phyloP scores from a whole-genome alignment of 2,329 filamentous ascomycete species.

The Trichoderma polysporum region DNA sequence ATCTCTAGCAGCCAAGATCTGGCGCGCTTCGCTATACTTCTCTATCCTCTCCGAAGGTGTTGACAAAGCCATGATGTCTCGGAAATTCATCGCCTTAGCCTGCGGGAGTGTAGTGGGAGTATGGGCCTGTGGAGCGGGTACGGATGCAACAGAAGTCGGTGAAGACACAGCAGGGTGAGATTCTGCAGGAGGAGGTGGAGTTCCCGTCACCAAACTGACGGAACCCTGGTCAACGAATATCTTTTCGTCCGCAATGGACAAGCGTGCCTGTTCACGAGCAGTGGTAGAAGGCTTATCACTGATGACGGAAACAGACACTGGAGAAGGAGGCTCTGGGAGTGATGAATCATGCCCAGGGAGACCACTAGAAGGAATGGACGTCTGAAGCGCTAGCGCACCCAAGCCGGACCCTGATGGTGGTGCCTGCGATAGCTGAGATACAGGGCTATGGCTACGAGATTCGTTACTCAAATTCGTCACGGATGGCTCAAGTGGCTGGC shows the following conservation, averaged over 20 bases:
- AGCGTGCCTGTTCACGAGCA: conserved; percentile 28
- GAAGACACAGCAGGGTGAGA: conserved; percentile 37
- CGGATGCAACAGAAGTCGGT: conserved; percentile 23
- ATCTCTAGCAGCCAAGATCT: conserved; percentile 69
- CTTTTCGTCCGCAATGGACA: conserved; percentile 49
- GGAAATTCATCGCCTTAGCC: conserved; percentile 57
- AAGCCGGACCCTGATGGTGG: conserved; percentile 6
- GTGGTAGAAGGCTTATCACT: conserved; percentile 33
- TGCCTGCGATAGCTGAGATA: conserved; percentile 15
- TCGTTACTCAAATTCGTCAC: conserved; percentile 22
- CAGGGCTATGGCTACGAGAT: conserved; percentile 21
- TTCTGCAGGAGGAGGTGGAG: conserved; percentile 40
- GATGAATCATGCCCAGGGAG: conserved; percentile 26
- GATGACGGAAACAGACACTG: conserved; percentile 38
- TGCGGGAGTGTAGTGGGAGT: conserved; percentile 18
- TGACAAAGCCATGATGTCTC: conserved; percentile 72
- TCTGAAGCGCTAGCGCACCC: conserved; percentile 26
- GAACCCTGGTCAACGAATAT: conserved; percentile 35
- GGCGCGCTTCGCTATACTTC: conserved; percentile 70
- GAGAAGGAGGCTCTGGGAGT: conserved; percentile 44
- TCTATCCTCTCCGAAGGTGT: conserved; percentile 67
- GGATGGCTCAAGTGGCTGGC: conserved; percentile 15
- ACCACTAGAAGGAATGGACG: conserved; percentile 26
- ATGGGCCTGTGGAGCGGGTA: conserved; percentile 4
- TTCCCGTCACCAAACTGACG: conserved; percentile 37